Conservation (phyloP, 1,139 yeast species). For the Yamadazyma buinensis region DNA sequence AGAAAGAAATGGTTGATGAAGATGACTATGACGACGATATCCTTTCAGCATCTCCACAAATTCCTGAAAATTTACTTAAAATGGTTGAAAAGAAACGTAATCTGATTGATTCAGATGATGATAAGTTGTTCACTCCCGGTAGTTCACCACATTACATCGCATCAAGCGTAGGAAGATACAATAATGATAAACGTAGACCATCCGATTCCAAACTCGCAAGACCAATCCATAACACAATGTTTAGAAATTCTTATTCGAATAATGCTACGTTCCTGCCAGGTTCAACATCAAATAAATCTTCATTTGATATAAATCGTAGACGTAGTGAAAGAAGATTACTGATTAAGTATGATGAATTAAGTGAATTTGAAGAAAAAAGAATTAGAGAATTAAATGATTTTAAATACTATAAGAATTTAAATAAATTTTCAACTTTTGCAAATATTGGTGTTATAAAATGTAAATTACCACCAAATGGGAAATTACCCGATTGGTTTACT, state of each 20-base stretch:
- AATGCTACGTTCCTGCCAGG: constrained; percentile 15
- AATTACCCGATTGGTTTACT: constrained; percentile 70
- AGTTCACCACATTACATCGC: constrained; percentile 26
- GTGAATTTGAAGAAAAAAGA: constrained; percentile 19
- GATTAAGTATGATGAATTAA: constrained; percentile 10
- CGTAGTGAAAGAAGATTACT: constrained; percentile 9
- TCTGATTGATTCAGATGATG: constrained; percentile 16
- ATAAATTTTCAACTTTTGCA: constrained; percentile 29
- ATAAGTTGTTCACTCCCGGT: constrained; percentile 26
- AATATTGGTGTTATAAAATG: constrained; percentile 41
- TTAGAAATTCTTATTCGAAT: constrained; percentile 18
- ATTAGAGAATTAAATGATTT: constrained; percentile 26
- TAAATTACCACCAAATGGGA: constrained; percentile 56
- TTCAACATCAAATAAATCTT: constrained; percentile 18
- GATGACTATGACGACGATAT: constrained; percentile 50
- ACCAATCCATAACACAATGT: constrained; percentile 22
- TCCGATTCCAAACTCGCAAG: constrained; percentile 29
- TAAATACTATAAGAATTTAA: constrained; percentile 35
- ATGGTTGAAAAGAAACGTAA: constrained; percentile 50
- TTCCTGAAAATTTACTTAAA: constrained; percentile 56
- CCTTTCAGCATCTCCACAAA: constrained; percentile 63
- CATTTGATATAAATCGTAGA: constrained; percentile 16
- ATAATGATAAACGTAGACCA: constrained; percentile 29
- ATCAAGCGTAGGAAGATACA: constrained; percentile 15
- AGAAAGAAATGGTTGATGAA: constrained; percentile 30